These are phyloP conservation scores for Ascochyta fabae DNA, from an alignment of 2,329 filamentous ascomycete genomes.

Conservation along the genomic window DNA sequence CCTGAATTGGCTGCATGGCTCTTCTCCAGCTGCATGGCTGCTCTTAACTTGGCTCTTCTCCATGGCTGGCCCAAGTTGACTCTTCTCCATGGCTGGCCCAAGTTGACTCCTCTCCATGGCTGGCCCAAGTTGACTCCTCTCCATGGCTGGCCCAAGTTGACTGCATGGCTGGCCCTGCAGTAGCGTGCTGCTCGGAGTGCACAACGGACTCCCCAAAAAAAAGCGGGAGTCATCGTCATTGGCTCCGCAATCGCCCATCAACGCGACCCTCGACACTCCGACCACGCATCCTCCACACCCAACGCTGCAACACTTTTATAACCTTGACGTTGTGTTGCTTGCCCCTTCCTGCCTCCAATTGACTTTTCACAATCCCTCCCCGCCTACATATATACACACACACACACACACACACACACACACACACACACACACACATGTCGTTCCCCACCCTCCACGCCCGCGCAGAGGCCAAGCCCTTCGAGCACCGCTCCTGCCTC, in stretches of 20 bases:
- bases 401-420: background rate
- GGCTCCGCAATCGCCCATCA: constrained; percentile 8
- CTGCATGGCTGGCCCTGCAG: constrained; percentile 23
- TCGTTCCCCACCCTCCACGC: constrained; percentile 50
- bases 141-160: too few species aligned
- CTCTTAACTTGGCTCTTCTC: too few species aligned
- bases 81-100: too few species aligned
- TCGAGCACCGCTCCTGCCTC: constrained; percentile 51
- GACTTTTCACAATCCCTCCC: background rate
- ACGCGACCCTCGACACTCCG: constrained; percentile 23
- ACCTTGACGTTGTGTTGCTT: background rate
- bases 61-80: too few species aligned
- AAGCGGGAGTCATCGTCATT: constrained; percentile 32
- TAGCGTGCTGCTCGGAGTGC: constrained; percentile 34
- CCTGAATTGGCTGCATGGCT: too few species aligned
- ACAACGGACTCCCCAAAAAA: constrained; percentile 4
- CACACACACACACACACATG: constrained; percentile 23
- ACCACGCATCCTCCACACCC: constrained; percentile 16
- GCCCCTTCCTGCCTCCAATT: constrained; percentile 13
- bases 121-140: too few species aligned
- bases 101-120: too few species aligned
- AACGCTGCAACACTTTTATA: background rate
- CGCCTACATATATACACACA: background rate
- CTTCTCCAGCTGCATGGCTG: too few species aligned
- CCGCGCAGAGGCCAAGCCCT: constrained; percentile 50